Evolutionary conservation across 2,329 filamentous ascomycete genomes (phyloP).

Genomic region (Alternaria hordeiaustralica): DNA sequence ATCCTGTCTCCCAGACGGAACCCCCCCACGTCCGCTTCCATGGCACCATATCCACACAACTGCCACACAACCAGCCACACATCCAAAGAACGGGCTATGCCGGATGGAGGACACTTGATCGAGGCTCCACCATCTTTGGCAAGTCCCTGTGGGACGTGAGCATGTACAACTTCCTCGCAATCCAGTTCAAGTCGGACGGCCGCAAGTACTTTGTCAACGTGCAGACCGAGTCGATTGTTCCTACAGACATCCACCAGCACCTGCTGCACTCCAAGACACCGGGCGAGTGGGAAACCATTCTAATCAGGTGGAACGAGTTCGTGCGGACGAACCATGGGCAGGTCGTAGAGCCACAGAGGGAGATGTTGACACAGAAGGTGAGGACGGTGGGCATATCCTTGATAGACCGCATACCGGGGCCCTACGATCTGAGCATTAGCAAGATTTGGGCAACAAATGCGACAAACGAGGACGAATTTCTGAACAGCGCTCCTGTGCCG

Average conservation of each 20-base stretch:
- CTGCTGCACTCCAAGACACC: conserved; percentile 78
- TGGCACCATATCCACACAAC: conserved; percentile 83
- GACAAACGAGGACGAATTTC: conserved; percentile 43
- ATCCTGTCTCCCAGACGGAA: conserved; percentile 54
- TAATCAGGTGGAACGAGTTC: conserved; percentile 90
- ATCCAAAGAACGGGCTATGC: conserved; percentile 85
- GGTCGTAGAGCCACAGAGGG: conserved; percentile 90
- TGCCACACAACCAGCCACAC: conserved; percentile 76
- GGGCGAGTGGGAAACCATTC: conserved; percentile 93
- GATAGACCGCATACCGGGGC: conserved; percentile 86
- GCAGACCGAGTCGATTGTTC: conserved; percentile 91
- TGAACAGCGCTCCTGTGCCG: conserved; percentile 32
- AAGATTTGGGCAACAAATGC: conserved; percentile 90
- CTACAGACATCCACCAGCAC: conserved; percentile 96
- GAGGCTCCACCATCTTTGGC: conserved; percentile 81
- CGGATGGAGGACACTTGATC: conserved; percentile 84
- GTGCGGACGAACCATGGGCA: conserved; percentile 92
- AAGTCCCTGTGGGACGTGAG: conserved; percentile 87
- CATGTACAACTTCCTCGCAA: conserved; percentile 82
- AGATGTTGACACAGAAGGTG: conserved; percentile 86
- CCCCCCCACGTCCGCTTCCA: conserved; percentile 80
- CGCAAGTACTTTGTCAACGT: conserved; percentile 94
- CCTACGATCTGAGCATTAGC: conserved; percentile 86
- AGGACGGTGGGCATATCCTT: conserved; percentile 84
- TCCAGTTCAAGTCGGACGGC: conserved; percentile 89